Base-by-base conservation (phyloP, 257 asterid genomes). In the Forsythia viridissima region DNA sequence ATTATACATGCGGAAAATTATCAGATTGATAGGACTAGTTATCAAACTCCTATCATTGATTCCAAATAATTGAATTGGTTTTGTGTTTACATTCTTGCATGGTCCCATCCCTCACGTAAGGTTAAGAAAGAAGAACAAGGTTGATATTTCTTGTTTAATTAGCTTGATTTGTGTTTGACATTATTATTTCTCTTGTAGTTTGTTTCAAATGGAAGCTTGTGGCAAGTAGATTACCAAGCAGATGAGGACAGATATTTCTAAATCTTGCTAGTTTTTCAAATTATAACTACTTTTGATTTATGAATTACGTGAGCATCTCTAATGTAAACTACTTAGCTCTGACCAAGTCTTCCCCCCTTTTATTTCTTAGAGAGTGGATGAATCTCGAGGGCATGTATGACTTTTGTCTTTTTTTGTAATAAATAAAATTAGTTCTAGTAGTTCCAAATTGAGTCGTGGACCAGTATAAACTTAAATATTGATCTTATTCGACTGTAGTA, bases 211-310 rank as follows among this genome's bases (percentile, higher is more conserved):
- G 75, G 75, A 69, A 68, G 21, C 21, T 21, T 80, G 66, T 42
- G 70, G 39, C 24, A 76, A 71, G 77, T 70, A 40, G 84, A 76
- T 72, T 38, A 38, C 77, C 84, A 30, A 63, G 70, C 3, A 24
- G 70, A 63, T 9, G 70, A 63, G 67, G 36, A 20, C n/a, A 21
- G 40, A 63, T 30, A 5, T 24, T 63, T 63, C 70, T 8, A 21
- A 63, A 10, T 63, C 6, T 63, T 63, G 40, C n/a, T 24, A 9
- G 8, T 21, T 13, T 13, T 48, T 1, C n/a, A 48, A 13, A 48
- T 48, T 48, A 48, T 48, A 46, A 46, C n/a, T 48, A 48, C 57
- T 21, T 4, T 6, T 24, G 40, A 63, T 30, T 63, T 21, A 7
- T 63, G 70, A 21, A 63, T 7, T 63, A 30, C 34, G 34, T 30